Evolutionary conservation across 169 alveolate species (phyloP), one percentile per base, ranked within the genome.

Genomic region (Cryptosporidium bovis): DNA sequence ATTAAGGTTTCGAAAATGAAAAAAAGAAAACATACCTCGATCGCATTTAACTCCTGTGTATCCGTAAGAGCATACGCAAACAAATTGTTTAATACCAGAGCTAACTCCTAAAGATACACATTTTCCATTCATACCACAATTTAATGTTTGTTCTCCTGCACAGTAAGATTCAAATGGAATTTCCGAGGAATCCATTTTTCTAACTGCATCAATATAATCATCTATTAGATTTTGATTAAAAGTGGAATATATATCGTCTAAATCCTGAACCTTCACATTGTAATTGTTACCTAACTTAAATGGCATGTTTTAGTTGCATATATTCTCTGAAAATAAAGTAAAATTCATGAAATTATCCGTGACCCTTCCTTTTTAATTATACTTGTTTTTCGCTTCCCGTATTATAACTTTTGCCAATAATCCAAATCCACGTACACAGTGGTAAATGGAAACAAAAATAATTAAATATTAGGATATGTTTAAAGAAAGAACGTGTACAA

Each of bases 161-260:
- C 87, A 77, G 16, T 55, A 18, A 8, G 87, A 77, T 48, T 77
- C 87, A 60, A 77, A 77, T 44, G 87, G 87, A 31, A 77, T 20
- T 20, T 29, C 6, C 6, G 48, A 20, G 24, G 51, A 31, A n/a
- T 77, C 65, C 5, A 69, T n/a, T 13, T 56, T 34, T 56, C 83
- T 51, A 20, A 53, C 16, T 8, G 34, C 6, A 1, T 27, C n/a
- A 15, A 62, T 29, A 24, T 24, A 29, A 5, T 46, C 12, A 13
- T 16, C 56, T 31, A 67, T 46, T 16, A 67, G 56, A 50, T 50
- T 46, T 16, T 5, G 5, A 36, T 8, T 44, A 18, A 40, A 33
- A 6, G 64, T 18, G 5, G 77, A 12, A 24, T 15, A 67, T 36
- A 48, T 2, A n/a, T n/a, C 53, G 7, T 67, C 51, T 8, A n/a